Base-by-base conservation (phyloP, 768 basidiomycete genomes). In the Kwoniella dendrophila region DNA sequence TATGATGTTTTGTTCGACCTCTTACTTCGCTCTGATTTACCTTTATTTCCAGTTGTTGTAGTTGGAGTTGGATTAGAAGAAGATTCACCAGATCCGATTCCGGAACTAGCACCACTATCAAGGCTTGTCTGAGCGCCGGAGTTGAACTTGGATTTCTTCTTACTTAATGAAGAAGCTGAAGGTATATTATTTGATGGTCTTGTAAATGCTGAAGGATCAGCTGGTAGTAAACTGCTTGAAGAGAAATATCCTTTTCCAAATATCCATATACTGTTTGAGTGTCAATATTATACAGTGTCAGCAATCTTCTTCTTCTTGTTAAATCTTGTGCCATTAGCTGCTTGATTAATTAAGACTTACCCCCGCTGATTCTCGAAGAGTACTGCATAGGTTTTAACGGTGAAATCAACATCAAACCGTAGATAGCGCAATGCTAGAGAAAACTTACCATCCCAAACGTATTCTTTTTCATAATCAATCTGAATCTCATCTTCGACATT, bases 301-400 rank as follows among this genome's bases (percentile, higher is more conserved):
- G n/a, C n/a, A n/a, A n/a, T n/a, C n/a, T n/a, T n/a, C n/a, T n/a
- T n/a, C n/a, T n/a, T n/a, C n/a, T n/a, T n/a, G n/a, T n/a, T n/a
- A n/a, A n/a, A n/a, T n/a, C n/a, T n/a, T n/a, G n/a, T n/a, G n/a
- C n/a, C n/a, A n/a, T n/a, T n/a, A n/a, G n/a, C n/a, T 20, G 33
- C 32, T 12, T 34, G 51, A 26, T 27, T 36, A 44, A 38, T 11
- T 12, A 12, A 14, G 22, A 51, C 63, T 57, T 27, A 69, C 67
- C 73, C 74, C 63, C 74, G 51, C 54, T 75, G 74, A 38, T 75
- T 75, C 60, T 75, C 74, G 32, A 73, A 75, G 32, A 75, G 57
- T 2, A 75, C 74, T 75, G 50, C n/a, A 32, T 18, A 8, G 20
- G 16, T 18, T 51, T 36, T 29, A 33, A 43, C 33, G 4, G 8